Evolutionary conservation across 2,329 filamentous ascomycete genomes (phyloP).

Genomic region (Colletotrichum sp.): DNA sequence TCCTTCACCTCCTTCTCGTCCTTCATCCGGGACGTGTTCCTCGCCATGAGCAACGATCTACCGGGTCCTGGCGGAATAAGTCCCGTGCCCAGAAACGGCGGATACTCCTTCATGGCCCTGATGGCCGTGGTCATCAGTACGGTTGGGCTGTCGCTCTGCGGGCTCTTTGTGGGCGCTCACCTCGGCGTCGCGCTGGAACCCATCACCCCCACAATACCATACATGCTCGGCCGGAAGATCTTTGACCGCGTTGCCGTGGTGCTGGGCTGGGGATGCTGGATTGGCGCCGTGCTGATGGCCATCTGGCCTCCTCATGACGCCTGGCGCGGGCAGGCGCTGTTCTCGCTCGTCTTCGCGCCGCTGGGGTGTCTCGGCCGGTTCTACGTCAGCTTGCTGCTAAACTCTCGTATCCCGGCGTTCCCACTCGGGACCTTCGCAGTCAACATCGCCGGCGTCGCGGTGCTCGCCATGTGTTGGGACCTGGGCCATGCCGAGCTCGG

Average conservation of each 20-base stretch:
- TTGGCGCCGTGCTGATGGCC: conserved; percentile 75
- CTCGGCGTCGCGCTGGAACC: conserved; percentile 68
- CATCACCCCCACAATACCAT: conserved; percentile 65
- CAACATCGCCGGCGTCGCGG: conserved; percentile 77
- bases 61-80: conserved; percentile 35
- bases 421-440: conserved; percentile 86
- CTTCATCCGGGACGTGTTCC: conserved; percentile 81
- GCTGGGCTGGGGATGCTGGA: conserved; percentile 77
- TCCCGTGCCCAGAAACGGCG: conserved; percentile 62
- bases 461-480: conserved; percentile 80
- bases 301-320: conserved; percentile 73
- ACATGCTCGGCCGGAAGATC: conserved; percentile 57
- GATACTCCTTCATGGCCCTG: conserved; percentile 84
- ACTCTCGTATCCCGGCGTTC: conserved; percentile 69
- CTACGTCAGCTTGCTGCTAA: conserved; percentile 74
- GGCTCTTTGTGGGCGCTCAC: conserved; percentile 75
- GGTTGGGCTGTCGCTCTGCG: conserved; percentile 71
- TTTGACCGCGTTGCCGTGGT: conserved; percentile 69
- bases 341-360: conserved; percentile 83
- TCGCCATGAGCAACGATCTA: conserved; percentile 79
- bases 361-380: conserved; percentile 78
- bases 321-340: conserved; percentile 79
- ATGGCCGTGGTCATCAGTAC: conserved; percentile 77
- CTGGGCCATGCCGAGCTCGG: conserved; percentile 69
- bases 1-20: conserved; percentile 90